Evolutionary conservation across 371 early-diverging fungal species (phyloP).

Genomic region (Phascolomyces articulosus): DNA sequence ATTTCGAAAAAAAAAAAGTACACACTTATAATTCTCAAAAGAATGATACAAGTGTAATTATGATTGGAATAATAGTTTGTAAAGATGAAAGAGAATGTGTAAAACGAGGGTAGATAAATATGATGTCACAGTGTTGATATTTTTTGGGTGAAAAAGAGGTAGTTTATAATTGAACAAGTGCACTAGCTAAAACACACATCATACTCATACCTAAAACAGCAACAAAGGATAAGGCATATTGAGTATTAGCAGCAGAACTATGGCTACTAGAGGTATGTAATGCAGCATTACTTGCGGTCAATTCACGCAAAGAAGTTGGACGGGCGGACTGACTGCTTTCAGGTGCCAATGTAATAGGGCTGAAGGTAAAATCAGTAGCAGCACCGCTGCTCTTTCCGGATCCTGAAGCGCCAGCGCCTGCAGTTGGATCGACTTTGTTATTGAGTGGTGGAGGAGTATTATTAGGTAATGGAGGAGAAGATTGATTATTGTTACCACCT

Average conservation of each 20-base stretch:
- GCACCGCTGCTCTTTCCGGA: slow-evolving; percentile 6
- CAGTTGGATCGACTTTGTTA: neutral
- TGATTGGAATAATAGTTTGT: too few relatives aligned
- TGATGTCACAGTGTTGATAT: too few relatives aligned
- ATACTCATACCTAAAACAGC: slow-evolving; percentile 10
- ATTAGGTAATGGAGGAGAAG: neutral
- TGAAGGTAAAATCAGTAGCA: slow-evolving; percentile 26
- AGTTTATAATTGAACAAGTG: slow-evolving; percentile 3
- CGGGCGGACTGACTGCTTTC: slow-evolving; percentile 25
- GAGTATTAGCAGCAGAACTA: neutral
- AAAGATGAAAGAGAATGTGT: too few relatives aligned
- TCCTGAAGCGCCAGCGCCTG: neutral
- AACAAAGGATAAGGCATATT: slow-evolving; percentile 7
- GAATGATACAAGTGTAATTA: too few relatives aligned
- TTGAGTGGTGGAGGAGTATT: neutral
- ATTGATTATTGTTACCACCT: neutral
- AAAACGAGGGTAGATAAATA: too few relatives aligned
- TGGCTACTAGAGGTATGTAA: neutral
- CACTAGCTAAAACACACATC: slow-evolving; percentile 8
- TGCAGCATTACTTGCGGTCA: slow-evolving; percentile 11
- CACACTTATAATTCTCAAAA: too few relatives aligned
- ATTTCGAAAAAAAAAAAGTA: too few relatives aligned
- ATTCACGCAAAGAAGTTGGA: slow-evolving; percentile 16
- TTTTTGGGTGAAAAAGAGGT: neutral
- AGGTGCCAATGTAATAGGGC: slow-evolving; percentile 37